Conservation (phyloP, 2,329 filamentous ascomycete genomes). For the Aspergillus flavus region DNA sequence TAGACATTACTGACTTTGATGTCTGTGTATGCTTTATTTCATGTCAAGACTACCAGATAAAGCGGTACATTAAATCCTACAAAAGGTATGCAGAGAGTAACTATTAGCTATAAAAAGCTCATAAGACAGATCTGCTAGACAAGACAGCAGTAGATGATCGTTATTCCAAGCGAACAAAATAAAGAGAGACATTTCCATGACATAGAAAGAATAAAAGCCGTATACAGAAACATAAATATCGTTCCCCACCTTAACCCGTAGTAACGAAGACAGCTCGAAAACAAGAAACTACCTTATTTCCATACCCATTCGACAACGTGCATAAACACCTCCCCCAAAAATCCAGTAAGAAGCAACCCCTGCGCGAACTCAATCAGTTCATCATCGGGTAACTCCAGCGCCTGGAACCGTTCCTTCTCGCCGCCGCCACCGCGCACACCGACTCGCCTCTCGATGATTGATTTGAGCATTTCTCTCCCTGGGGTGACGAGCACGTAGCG, state of each 20-base stretch:
- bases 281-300: constrained; percentile 11
- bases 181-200: not conserved
- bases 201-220: not conserved
- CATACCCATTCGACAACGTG: constrained; percentile 37
- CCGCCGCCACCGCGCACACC: constrained; percentile 24
- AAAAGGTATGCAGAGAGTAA: not conserved
- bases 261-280: not conserved
- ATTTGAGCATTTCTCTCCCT: constrained; percentile 30
- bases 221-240: not conserved
- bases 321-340: constrained; percentile 33
- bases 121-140: not conserved
- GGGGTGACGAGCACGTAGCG: constrained; percentile 33
- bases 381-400: constrained; percentile 24
- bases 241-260: not conserved
- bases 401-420: constrained; percentile 26
- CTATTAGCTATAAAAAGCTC: not conserved
- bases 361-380: constrained; percentile 35
- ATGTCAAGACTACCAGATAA: not conserved
- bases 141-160: not conserved
- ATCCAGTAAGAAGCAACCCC: constrained; percentile 28
- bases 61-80: too few relatives aligned
- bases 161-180: not conserved
- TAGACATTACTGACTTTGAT: not conserved
- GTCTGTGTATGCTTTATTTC: not conserved
- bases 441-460: constrained; percentile 29